phyloP scores from a whole-genome alignment of 257 asterid genomes.

The Solanum pimpinellifolium region DNA sequence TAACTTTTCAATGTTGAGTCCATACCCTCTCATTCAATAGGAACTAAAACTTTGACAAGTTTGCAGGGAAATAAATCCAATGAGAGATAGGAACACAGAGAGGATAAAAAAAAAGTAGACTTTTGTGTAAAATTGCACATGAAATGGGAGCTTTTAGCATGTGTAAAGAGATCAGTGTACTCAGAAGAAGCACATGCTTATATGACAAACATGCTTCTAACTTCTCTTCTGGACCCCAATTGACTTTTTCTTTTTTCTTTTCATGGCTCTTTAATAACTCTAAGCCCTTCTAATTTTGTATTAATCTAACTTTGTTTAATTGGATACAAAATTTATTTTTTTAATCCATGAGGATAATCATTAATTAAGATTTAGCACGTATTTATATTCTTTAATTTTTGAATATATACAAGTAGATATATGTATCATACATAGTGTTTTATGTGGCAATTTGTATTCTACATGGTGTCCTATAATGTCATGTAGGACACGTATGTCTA shows the following conservation, averaged over 20 bases:
- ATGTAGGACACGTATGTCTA: not conserved
- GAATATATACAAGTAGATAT: too few relatives aligned
- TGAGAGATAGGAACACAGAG: not conserved
- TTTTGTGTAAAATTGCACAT: not conserved
- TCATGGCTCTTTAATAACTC: not conserved
- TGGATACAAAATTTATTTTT: too few relatives aligned
- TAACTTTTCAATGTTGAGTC: not conserved
- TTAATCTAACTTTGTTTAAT: not conserved
- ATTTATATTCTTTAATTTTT: too few relatives aligned
- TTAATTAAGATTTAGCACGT: not conserved
- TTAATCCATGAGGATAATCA: not conserved
- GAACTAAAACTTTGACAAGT: not conserved
- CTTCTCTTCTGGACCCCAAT: not conserved
- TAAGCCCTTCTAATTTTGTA: not conserved
- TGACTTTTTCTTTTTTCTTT: not conserved
- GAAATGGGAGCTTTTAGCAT: conserved; percentile 12
- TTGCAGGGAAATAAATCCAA: not conserved
- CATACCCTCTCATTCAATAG: not conserved
- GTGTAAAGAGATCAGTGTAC: conserved; percentile 6
- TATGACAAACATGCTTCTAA: conserved; percentile 12
- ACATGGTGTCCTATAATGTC: not conserved
- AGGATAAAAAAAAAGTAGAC: not conserved
- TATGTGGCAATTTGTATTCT: too few relatives aligned
- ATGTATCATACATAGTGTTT: not conserved
- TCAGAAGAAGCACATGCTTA: conserved; percentile 29